Conservation (phyloP, 225 moss, liverwort and hornwort species). For the Lunularia cruciata region DNA sequence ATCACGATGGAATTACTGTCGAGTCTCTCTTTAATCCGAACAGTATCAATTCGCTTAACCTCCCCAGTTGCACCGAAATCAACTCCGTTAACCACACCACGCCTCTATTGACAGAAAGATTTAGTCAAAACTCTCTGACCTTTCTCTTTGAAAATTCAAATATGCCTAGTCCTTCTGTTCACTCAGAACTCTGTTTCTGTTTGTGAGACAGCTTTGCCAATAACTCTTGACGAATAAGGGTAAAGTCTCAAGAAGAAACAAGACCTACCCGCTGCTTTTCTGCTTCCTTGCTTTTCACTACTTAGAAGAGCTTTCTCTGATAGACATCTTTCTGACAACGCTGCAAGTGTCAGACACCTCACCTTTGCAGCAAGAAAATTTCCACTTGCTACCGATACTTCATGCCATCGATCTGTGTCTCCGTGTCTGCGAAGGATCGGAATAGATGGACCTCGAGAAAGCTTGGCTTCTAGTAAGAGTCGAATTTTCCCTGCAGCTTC, state of each 20-base stretch:
- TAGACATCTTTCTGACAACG: background rate
- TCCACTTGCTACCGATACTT: conserved; percentile 74
- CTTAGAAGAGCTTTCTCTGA: background rate
- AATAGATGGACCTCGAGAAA: conserved; percentile 71
- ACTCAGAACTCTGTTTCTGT: too few relatives aligned
- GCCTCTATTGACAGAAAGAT: conserved; percentile 51
- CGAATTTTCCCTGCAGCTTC: conserved; percentile 59
- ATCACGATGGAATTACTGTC: conserved; percentile 90
- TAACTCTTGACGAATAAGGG: too few relatives aligned
- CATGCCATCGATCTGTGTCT: conserved; percentile 74
- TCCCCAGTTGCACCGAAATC: conserved; percentile 93
- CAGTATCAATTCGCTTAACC: conserved; percentile 81
- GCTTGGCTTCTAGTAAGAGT: conserved; percentile 45
- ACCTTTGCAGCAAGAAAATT: conserved; percentile 95
- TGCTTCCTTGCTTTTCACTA: background rate
- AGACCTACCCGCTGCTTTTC: too few relatives aligned
- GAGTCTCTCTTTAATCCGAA: conserved; percentile 75
- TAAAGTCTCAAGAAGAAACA: too few relatives aligned
- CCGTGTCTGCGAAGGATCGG: conserved; percentile 81
- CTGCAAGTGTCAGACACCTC: background rate
- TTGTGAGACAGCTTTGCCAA: too few relatives aligned
- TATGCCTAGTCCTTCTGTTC: too few relatives aligned
- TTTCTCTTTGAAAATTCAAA: background rate
- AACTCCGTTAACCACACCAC: conserved; percentile 85
- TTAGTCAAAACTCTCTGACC: background rate